Conservation (phyloP, 2,329 filamentous ascomycete species). For the Aspergillus sp. region DNA sequence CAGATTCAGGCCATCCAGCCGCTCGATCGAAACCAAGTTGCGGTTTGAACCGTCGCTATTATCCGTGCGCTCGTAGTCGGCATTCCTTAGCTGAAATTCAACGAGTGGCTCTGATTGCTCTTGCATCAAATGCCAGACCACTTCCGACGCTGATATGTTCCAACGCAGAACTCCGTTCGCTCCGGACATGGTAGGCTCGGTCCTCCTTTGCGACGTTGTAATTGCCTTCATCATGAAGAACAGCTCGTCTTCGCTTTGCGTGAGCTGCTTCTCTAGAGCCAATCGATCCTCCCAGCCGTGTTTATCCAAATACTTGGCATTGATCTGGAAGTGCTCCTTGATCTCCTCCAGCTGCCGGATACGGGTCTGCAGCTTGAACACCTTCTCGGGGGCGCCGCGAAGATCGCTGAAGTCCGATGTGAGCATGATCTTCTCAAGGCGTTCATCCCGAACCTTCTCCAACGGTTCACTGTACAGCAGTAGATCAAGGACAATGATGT, state of each 20-base stretch:
- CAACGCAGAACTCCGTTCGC: constrained; percentile 76
- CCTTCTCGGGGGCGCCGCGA: constrained; percentile 85
- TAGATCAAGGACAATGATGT: constrained; percentile 93
- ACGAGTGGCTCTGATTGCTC: constrained; percentile 80
- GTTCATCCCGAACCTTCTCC: constrained; percentile 93
- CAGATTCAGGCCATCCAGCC: constrained; percentile 80
- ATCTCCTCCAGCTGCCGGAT: constrained; percentile 93
- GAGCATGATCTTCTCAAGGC: constrained; percentile 96
- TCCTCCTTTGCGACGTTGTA: constrained; percentile 85
- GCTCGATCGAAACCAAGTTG: constrained; percentile 81
- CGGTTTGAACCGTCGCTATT: constrained; percentile 95
- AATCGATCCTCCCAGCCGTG: constrained; percentile 87
- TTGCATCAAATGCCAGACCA: constrained; percentile 92
- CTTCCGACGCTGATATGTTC: constrained; percentile 88
- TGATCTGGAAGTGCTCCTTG: constrained; percentile 90
- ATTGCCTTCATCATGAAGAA: constrained; percentile 99
- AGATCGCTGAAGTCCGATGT: constrained; percentile 98
- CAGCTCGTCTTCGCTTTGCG: constrained; percentile 85
- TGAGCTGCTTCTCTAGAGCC: constrained; percentile 78
- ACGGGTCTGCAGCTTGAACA: constrained; percentile 79
- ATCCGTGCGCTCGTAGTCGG: constrained; percentile 89
- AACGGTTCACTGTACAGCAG: constrained; percentile 92
- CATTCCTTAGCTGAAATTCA: constrained; percentile 84
- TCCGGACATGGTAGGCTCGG: constrained; percentile 55
- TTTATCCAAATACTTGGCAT: constrained; percentile 75